Evolutionary conservation across 192 early-diverging fungal species (phyloP), one percentile per base, ranked within the genome.

Genomic region (Rhizoclosmatium globosum): DNA sequence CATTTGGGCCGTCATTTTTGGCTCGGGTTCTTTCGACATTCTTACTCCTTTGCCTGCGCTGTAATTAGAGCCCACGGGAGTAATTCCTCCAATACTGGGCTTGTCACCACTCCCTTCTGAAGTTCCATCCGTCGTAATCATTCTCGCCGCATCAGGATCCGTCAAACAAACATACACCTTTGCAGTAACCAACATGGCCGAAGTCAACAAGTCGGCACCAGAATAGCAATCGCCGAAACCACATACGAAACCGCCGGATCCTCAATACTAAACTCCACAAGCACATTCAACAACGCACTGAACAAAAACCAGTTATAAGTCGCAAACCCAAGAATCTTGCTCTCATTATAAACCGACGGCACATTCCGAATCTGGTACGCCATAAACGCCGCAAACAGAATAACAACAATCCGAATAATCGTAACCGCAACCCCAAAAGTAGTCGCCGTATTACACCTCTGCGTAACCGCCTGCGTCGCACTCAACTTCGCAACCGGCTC

Each of bases 301-400:
- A 68, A 68, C 15, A 68, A 9, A 46, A 68, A 68, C 67, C 67
- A 68, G 19, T 68, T 68, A 43, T 68, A 68, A 11, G 42, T 21
- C 7, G 67, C 43, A 46, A 68, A 68, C 1, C 67, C 67, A 19
- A 68, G 67, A 23, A 68, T n/a, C 67, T 72, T 72, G 9, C 48
- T 57, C 42, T 72, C 71, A 47, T 72, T 72, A 41, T 50, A 72
- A 9, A 59, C 71, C 11, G 53, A 58, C 7, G 71, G 71, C 9
- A 59, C 57, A 44, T 72, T 72, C 9, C 71, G 9, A 38, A 72
- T 72, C 19, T 58, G 71, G 43, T 57, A 72, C n/a, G 71, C 57
- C 53, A 72, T 2, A 47, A 53, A 53, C 11, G 48, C 19, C 2
- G 53, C 53, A 59, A 72, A 59, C 21, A 59, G 19, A 23, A 68